These are phyloP conservation scores for Malus hybrid DNA, from an alignment of 331 rosid species.

Conservation along the genomic window DNA sequence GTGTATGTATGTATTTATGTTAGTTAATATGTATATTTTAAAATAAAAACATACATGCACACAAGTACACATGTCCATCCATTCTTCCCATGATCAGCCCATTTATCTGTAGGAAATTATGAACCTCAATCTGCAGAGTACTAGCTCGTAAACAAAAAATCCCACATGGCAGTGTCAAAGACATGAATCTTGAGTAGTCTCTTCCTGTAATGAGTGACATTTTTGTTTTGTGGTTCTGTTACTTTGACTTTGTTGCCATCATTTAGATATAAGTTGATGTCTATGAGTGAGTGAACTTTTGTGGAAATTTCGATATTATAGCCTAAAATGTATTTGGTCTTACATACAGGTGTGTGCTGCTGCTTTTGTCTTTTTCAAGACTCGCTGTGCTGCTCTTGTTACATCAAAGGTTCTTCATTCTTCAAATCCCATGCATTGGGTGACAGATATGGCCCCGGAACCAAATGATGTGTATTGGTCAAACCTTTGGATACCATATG, in stretches of 20 bases:
- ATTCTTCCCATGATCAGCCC: neutral
- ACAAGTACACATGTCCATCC: neutral
- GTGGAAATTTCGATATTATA: neutral
- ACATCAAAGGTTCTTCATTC: constrained; percentile 75
- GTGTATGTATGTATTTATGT: neutral
- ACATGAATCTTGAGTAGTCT: neutral
- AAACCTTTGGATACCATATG: constrained; percentile 80
- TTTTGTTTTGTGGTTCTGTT: neutral
- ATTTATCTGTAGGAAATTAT: neutral
- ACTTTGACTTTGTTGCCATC: neutral
- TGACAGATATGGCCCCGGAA: constrained; percentile 77
- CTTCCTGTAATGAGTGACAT: neutral
- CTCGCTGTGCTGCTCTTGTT: constrained; percentile 66
- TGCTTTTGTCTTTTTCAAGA: constrained; percentile 93
- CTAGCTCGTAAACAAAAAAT: too few relatives aligned
- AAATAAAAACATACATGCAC: neutral
- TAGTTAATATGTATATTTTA: neutral
- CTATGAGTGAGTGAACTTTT: neutral
- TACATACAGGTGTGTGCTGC: constrained; percentile 70
- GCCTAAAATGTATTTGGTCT: constrained; percentile 2
- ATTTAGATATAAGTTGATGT: neutral
- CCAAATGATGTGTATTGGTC: constrained; percentile 89
- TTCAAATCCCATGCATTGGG: constrained; percentile 93
- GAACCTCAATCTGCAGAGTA: neutral
- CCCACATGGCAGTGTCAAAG: neutral